Base-by-base conservation (phyloP, 345 rosid genomes). In the Brassica cretica region DNA sequence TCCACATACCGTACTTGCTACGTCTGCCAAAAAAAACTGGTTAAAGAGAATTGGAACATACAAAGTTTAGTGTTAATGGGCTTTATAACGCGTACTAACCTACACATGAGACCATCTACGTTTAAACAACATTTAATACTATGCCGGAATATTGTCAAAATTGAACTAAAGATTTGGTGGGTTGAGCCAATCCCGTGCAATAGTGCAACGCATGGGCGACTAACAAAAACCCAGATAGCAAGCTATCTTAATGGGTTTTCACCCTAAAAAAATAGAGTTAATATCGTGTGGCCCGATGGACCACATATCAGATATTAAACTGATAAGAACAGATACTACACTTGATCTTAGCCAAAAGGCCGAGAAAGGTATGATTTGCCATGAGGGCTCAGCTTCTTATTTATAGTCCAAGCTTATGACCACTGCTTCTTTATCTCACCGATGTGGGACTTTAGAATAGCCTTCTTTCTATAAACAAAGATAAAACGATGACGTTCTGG, bases 311-410 rank as follows among this genome's bases (percentile, higher is more conserved):
- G 87, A 86, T 86, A 86, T 84, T 84, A 86, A 84, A 82, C 86
- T 82, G 86, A 84, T 84, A 86, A 86, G 87, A 84, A 86, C 86
- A 86, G 85, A 84, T 84, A 86, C 84, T 84, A 86, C 87, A 84
- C 86, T 86, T 84, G 87, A 84, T 86, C 87, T 86, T 84, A 86
- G 87, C 89, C 89, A 86, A 86, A 86, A 86, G 89, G 89, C 87
- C 84, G 89, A 86, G 89, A 86, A 84, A 86, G 89, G 86, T 80
- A 80, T 86, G 85, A 76, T 37, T 37, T 37, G 11, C 30, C 30
- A 27, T 37, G 0, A 8, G 0, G 44, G 2, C 9, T 9, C 3
- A 8, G 44, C 10, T 37, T 37, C 49, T 11, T 41, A 5, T 41
- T 1, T 41, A 10, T 41, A 41, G 14, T 41, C 10, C 49, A 41